These are phyloP conservation scores for Castanea mollissima DNA, from an alignment of 306 rosid species.

Conservation along the genomic window DNA sequence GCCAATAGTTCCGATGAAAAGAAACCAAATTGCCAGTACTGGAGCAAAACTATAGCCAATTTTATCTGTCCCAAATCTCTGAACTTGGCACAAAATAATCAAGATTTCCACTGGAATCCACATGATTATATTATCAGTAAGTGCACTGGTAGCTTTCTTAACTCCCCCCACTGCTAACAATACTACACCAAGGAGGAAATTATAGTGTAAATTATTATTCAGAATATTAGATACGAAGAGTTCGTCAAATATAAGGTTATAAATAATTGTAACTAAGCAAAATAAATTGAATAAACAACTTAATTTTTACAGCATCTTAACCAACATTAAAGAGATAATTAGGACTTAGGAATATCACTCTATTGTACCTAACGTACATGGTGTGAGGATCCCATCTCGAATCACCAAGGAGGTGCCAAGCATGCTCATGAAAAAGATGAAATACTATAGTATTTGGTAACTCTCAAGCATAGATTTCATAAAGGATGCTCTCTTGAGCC, in stretches of 20 bases:
- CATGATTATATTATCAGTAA: constrained; percentile 26
- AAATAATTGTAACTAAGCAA: no score
- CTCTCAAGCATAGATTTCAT: constrained; percentile 24
- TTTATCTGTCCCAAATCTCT: constrained; percentile 46
- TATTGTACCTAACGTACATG: constrained; percentile 13
- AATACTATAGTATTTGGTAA: constrained; percentile 7
- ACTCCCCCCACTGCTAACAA: constrained; percentile 32
- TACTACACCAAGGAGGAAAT: background rate
- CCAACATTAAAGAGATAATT: no score
- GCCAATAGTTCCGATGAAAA: constrained; percentile 28
- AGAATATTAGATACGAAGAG: background rate
- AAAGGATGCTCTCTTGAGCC: constrained; percentile 8
- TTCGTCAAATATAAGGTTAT: no score
- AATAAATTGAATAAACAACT: no score
- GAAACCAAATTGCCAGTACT: constrained; percentile 34
- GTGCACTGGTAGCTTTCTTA: background rate
- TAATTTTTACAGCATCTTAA: no score
- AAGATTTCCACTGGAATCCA: constrained; percentile 39
- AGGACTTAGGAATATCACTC: no score
- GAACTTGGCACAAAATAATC: constrained; percentile 26
- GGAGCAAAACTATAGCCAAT: constrained; percentile 48
- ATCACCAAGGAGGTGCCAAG: constrained; percentile 47
- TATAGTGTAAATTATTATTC: background rate
- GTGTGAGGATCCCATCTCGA: constrained; percentile 35
- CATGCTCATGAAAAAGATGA: constrained; percentile 24